Evolutionary conservation across 2,329 filamentous ascomycete genomes (phyloP), one percentile per base, ranked within the genome.

Genomic region (Ciborinia camelliae): DNA sequence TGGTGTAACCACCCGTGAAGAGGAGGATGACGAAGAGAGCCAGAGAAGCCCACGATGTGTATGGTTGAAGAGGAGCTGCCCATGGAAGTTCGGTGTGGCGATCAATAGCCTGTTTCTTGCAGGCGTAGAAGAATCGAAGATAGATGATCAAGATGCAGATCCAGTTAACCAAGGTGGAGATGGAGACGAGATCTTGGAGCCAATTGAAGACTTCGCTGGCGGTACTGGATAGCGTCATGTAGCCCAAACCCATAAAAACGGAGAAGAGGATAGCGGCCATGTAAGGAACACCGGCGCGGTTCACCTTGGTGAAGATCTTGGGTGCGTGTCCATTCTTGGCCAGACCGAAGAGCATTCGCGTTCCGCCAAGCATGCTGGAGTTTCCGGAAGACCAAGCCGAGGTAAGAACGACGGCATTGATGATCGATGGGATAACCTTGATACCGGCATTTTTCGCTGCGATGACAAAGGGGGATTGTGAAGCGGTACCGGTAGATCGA

Each of bases 401-500:
- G 0, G 87, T 90, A 69, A 92, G 81, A 70, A 93, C 87, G 32
- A 92, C 81, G 43, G 89, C 90, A 74, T 94, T 94, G 76, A 93
- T 87, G 63, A 93, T 84, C 7, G 85, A 86, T 0, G 89, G 87
- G 5, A 92, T 82, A 8, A 82, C 87, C 5, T 79, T 81, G 65
- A 92, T 87, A 0, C 87, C 86, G 2, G 89, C 90, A 37, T 85
- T 82, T 14, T 83, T 81, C 45, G 88, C 86, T 23, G 89, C 90
- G 68, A 92, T 90, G 66, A 93, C 89, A 71, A 88, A 91, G 14
- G 87, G 88, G 8, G 76, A 79, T 72, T 83, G 79, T 1, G 81
- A 81, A 3, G 82, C 80, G 28, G 75, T 79, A 41, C 79, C 81
- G 39, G 76, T 78, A n/a, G 75, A 74, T 55, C 79, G 72, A 70